Evolutionary conservation across 2,329 filamentous ascomycete genomes (phyloP).

Genomic region (Podosphaera xanthii): DNA sequence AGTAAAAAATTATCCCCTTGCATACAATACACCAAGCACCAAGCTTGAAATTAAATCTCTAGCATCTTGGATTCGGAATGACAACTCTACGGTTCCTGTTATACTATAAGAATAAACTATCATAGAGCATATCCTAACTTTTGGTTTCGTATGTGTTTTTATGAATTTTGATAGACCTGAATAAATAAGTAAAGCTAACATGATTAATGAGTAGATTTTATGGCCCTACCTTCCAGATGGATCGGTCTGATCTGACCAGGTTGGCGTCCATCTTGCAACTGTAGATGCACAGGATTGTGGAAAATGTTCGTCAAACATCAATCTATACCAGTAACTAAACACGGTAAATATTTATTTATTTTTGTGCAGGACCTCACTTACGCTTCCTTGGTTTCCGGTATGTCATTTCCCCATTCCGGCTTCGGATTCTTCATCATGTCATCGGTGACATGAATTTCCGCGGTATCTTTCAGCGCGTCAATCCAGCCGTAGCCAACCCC

Average conservation of each 20-base stretch:
- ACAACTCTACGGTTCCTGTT: too few species aligned
- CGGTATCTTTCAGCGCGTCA: conserved; percentile 85
- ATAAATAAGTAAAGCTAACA: neutral
- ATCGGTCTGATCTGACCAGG: conserved; percentile 90
- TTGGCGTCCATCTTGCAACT: conserved; percentile 90
- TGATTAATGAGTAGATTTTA: neutral
- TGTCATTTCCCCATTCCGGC: conserved; percentile 78
- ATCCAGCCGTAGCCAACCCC: conserved; percentile 99
- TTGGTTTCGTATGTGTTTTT: conserved; percentile 42
- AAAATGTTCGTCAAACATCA: conserved; percentile 99
- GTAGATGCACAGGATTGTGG: conserved; percentile 75
- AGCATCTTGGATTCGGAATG: too few species aligned
- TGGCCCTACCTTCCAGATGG: conserved; percentile 43
- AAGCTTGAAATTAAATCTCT: too few species aligned
- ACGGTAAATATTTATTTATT: conserved; percentile 3
- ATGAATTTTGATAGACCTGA: conserved; percentile 54
- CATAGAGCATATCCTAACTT: conserved; percentile 5
- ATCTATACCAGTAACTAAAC: conserved; percentile 75
- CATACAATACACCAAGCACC: too few species aligned
- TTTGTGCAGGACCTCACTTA: conserved; percentile 22
- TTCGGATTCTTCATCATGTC: conserved; percentile 98
- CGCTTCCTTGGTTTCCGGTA: conserved; percentile 93
- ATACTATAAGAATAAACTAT: too few species aligned
- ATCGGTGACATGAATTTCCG: conserved; percentile 71
- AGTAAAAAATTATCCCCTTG: too few species aligned